A percentile compares a stretch with the other conserved stretches of the same genome.
phyloP scores from a whole-genome alignment of 2,329 filamentous ascomycete genomes.

The Botrytis sinoallii region DNA sequence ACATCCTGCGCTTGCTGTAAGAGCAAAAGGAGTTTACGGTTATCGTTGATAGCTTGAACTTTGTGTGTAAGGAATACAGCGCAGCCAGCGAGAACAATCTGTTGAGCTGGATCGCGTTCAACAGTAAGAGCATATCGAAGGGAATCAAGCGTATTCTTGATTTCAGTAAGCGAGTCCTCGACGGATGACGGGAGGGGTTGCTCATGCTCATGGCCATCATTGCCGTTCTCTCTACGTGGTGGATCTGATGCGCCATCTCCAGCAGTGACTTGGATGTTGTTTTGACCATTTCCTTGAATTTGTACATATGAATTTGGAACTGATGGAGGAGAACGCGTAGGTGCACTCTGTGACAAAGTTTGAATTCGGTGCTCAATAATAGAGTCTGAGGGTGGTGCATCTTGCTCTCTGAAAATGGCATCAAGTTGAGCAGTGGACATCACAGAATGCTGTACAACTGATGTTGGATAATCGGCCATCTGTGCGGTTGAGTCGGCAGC shows the following conservation, averaged over 20 bases:
- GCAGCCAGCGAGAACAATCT: neutral
- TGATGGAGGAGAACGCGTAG: neutral
- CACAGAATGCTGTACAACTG: neutral
- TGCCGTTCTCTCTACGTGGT: neutral
- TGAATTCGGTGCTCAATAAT: neutral
- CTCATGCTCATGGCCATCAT: neutral
- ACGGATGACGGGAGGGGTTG: neutral
- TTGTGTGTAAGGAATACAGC: neutral
- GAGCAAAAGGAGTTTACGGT: neutral
- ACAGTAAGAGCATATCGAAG: neutral
- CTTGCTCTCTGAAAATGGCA: neutral
- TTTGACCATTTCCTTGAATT: neutral
- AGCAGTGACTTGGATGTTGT: neutral
- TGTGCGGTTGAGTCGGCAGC: neutral
- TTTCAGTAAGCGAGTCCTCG: neutral
- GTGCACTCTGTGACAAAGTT: neutral
- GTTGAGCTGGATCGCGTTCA: neutral
- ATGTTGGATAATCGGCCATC: neutral
- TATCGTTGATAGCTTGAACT: neutral
- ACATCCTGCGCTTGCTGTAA: neutral
- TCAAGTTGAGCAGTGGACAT: neutral
- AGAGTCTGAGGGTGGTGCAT: neutral
- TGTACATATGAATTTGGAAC: no score
- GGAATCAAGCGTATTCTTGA: neutral
- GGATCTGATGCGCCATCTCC: neutral